These are phyloP conservation scores for Halophytophthora batemanensis DNA, from an alignment of 352 stramenopile species.

Conservation along the genomic window DNA sequence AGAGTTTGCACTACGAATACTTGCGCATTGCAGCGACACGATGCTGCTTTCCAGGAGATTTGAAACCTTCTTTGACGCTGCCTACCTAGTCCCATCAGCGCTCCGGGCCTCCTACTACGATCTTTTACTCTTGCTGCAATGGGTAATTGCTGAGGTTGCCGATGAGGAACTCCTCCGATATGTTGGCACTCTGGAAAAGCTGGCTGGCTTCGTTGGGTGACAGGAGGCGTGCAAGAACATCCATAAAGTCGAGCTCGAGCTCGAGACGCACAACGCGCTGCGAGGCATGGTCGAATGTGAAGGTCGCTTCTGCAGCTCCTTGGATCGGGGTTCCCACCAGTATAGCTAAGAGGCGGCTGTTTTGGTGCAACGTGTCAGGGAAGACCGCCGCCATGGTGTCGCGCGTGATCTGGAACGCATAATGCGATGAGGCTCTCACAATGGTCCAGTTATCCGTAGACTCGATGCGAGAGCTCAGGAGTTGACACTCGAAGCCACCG, in stretches of 20 bases:
- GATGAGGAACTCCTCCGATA: slow-evolving; percentile 51
- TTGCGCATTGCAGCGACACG: no score
- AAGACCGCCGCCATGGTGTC: slow-evolving; percentile 50
- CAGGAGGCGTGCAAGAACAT: slow-evolving; percentile 39
- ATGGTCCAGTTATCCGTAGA: no score
- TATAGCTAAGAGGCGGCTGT: slow-evolving; percentile 23
- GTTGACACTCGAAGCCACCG: no score
- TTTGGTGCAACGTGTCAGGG: slow-evolving; percentile 25
- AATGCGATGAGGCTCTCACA: no score
- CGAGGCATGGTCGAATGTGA: slow-evolving; percentile 39
- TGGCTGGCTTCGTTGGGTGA: slow-evolving; percentile 32
- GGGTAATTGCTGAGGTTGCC: slow-evolving; percentile 27
- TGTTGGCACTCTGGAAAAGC: slow-evolving; percentile 36
- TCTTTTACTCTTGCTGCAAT: no score
- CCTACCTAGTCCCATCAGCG: no score
- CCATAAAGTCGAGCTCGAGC: slow-evolving; percentile 42
- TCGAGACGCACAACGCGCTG: slow-evolving; percentile 46
- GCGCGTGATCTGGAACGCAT: slow-evolving; percentile 36
- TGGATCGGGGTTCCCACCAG: slow-evolving; percentile 31
- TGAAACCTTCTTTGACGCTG: no score
- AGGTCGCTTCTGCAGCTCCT: slow-evolving; percentile 32
- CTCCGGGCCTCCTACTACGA: no score
- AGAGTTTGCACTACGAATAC: no score
- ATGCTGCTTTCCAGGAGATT: no score
- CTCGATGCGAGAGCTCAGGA: no score